These are phyloP conservation scores for Cladophialophora immunda DNA, from an alignment of 2,329 filamentous ascomycete species.

Conservation along the genomic window DNA sequence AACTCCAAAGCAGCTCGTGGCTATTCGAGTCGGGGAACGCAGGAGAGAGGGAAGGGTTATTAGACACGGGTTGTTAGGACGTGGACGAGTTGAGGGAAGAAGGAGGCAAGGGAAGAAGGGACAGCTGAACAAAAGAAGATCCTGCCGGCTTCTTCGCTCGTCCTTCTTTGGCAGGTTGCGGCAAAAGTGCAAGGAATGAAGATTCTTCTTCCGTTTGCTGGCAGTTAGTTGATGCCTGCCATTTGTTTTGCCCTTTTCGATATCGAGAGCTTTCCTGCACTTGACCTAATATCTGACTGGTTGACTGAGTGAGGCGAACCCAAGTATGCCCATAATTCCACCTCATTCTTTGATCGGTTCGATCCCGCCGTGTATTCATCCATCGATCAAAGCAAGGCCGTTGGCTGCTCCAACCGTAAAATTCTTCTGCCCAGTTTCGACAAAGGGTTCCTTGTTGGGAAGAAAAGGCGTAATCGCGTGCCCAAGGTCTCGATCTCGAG, in stretches of 20 bases:
- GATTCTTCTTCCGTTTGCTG: background rate
- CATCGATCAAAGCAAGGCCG: background rate
- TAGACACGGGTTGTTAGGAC: background rate
- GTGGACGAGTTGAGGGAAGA: background rate
- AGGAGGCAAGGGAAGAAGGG: background rate
- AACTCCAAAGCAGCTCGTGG: too few species aligned
- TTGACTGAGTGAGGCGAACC: background rate
- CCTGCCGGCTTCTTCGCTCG: too few species aligned
- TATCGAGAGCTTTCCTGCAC: background rate
- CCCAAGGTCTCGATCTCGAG: background rate
- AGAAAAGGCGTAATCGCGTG: background rate
- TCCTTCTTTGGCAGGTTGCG: too few species aligned
- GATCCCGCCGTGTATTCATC: background rate
- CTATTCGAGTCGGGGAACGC: too few species aligned
- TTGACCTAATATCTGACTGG: background rate
- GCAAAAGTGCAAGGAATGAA: background rate
- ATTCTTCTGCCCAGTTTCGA: background rate
- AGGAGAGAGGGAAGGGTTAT: background rate
- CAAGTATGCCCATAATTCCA: background rate
- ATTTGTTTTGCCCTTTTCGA: background rate
- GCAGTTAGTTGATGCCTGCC: constrained; percentile 8
- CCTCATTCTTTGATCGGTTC: background rate
- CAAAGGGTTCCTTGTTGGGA: background rate
- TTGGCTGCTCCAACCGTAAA: background rate
- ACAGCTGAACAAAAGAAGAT: background rate